These are phyloP conservation scores for Termitomyces sp. DNA, from an alignment of 768 basidiomycete genomes.

Conservation along the genomic window DNA sequence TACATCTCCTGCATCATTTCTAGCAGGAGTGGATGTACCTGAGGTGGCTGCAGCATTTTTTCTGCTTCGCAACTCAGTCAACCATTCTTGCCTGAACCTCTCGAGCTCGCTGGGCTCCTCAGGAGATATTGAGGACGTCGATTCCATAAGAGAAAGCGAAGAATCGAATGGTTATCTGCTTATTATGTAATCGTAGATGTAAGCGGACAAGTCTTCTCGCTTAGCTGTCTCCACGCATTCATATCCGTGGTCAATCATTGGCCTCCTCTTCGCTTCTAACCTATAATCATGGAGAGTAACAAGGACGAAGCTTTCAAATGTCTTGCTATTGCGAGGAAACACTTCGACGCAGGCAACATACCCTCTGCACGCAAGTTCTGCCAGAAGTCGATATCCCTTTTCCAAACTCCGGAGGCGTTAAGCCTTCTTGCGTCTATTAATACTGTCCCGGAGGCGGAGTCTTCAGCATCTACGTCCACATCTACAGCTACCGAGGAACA, in stretches of 20 bases:
- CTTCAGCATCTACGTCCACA: conserved; percentile 33
- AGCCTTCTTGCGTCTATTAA: conserved; percentile 66
- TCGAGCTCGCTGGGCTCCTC: conserved; percentile 58
- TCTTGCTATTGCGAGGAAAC: conserved; percentile 70
- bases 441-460: conserved; percentile 40
- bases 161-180: conserved; percentile 3
- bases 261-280: background rate
- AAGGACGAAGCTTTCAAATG: conserved; percentile 86
- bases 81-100: conserved; percentile 70
- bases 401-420: conserved; percentile 69
- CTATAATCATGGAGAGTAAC: conserved; percentile 70
- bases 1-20: conserved; percentile 3
- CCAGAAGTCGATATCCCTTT: conserved; percentile 80
- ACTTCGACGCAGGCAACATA: conserved; percentile 66
- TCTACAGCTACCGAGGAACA: conserved; percentile 50
- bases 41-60: conserved; percentile 17
- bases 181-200: conserved; percentile 8
- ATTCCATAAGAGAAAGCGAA: conserved; percentile 14
- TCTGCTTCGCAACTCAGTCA: conserved; percentile 49
- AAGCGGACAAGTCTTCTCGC: conserved; percentile 7
- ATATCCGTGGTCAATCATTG: conserved; percentile 4
- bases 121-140: conserved; percentile 15
- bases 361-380: conserved; percentile 83
- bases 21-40: background rate
- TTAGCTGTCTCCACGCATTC: conserved; percentile 16